A percentile compares a stretch with the other conserved stretches of the same genome.
Conservation (phyloP, 2,329 filamentous ascomycete genomes). For the Cucurbitaria berberidis region DNA sequence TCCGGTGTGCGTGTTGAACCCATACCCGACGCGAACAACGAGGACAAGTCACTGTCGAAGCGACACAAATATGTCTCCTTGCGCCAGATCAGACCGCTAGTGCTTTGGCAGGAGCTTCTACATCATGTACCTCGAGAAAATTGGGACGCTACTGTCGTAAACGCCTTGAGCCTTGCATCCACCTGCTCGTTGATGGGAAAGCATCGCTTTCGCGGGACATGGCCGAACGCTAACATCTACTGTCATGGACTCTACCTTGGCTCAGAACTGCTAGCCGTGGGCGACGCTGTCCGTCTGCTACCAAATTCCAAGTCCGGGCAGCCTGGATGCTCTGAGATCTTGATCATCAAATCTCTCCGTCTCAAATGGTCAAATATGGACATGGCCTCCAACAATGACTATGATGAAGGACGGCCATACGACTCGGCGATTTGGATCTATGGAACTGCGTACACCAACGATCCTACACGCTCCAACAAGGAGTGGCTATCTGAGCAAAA, state of each 20-base stretch:
- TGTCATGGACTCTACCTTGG: constrained; percentile 63
- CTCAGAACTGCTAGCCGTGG: constrained; percentile 60
- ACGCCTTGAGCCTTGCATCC: constrained; percentile 61
- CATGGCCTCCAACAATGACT: constrained; percentile 53
- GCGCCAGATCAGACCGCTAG: constrained; percentile 61
- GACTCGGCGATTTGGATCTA: constrained; percentile 55
- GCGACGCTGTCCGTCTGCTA: constrained; percentile 61
- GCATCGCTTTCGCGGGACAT: constrained; percentile 59
- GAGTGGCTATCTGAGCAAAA: constrained; percentile 23
- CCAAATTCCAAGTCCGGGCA: constrained; percentile 24
- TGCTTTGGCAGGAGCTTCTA: constrained; percentile 60
- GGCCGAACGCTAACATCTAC: constrained; percentile 61
- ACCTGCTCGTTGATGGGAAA: constrained; percentile 61
- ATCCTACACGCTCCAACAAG: constrained; percentile 42
- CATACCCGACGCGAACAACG: constrained; percentile 57
- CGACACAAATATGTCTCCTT: constrained; percentile 63
- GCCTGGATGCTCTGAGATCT: constrained; percentile 55
- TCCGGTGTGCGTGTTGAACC: constrained; percentile 65
- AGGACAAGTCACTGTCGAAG: constrained; percentile 59
- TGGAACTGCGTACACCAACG: constrained; percentile 57
- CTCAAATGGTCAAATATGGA: constrained; percentile 58
- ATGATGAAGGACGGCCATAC: constrained; percentile 55
- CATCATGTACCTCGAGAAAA: constrained; percentile 47
- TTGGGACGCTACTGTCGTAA: constrained; percentile 60
- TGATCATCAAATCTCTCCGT: constrained; percentile 61